A percentile compares a stretch with the other conserved stretches of the same genome.
phyloP scores from a whole-genome alignment of 495 filamentous ascomycete genomes.

The Penicillium macrosclerotiorum region DNA sequence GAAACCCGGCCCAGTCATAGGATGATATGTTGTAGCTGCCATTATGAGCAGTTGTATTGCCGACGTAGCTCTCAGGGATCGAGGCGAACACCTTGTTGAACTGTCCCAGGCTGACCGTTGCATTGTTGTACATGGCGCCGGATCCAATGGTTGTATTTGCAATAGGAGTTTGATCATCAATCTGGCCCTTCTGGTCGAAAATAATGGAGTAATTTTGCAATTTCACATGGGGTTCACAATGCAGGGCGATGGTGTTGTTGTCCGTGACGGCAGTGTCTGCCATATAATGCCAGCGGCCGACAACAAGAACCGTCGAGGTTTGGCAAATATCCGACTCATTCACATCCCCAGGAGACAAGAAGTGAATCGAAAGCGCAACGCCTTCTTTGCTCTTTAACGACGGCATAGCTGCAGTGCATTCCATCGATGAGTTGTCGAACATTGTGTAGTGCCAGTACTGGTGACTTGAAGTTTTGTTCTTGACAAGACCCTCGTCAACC shows the following conservation, averaged over 20 bases:
- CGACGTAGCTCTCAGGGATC: conserved; percentile 37
- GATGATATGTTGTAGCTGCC: conserved; percentile 32
- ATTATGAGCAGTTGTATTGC: conserved; percentile 25
- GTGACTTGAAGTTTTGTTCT: conserved; percentile 9
- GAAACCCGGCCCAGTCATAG: conserved; percentile 43
- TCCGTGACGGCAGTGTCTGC: conserved; percentile 21
- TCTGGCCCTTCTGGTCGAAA: conserved; percentile 38
- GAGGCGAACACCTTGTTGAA: conserved; percentile 44
- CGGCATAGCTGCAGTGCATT: conserved; percentile 32
- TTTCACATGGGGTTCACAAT: conserved; percentile 31
- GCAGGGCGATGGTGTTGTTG: conserved; percentile 37
- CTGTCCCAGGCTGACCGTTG: conserved; percentile 38
- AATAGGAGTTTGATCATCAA: conserved; percentile 17
- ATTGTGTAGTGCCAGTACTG: conserved; percentile 32
- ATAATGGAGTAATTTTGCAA: conserved; percentile 28
- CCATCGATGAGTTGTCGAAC: conserved; percentile 22
- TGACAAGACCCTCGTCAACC: conserved; percentile 12
- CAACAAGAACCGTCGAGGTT: conserved; percentile 35
- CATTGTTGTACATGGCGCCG: conserved; percentile 39
- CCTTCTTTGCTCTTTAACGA: conserved; percentile 19
- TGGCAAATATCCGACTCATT: conserved; percentile 31
- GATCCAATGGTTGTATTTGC: conserved; percentile 20
- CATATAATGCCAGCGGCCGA: conserved; percentile 41
- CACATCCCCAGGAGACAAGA: conserved; percentile 28
- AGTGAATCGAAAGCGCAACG: conserved; percentile 38